Evolutionary conservation across 148 eudicot species (phyloP), one percentile per base, ranked within the genome.

Genomic region (Rheum nobile): DNA sequence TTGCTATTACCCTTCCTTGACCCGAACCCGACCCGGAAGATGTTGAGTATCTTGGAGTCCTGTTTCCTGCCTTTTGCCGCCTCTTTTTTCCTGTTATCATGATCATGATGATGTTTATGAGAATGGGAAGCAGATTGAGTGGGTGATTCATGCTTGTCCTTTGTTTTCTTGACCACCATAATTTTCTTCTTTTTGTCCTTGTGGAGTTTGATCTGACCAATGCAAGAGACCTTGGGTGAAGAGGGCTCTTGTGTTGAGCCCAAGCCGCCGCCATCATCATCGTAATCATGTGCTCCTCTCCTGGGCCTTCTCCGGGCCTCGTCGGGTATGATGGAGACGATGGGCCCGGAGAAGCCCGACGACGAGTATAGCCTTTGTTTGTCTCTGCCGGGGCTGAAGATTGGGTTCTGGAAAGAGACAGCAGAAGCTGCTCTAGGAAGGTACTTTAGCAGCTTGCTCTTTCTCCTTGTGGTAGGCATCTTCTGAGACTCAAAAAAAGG

Each of bases 221-320:
- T 91, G 85, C 98, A 93, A 2, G 97, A 89, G 65, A 93, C 84
- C 70, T 87, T 91, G 0, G 98, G 98, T 0, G 98, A 93, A 1
- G 91, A 89, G 35, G 97, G 98, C 67, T 93, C 98, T 14, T 81
- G 77, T 32, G 70, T 61, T 14, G 35, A 13, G 29, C 37, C 67
- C 10, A 57, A 21, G 1, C 59, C 32, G n/a, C n/a, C 6, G 6
- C 41, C 76, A 29, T 77, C 71, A 0, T 37, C 72, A n/a, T 47
- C 8, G n/a, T 50, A n/a, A n/a, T n/a, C n/a, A n/a, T n/a, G n/a
- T n/a, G n/a, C 37, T 1, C 29, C 32, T 42, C 75, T 82, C 28
- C 71, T 85, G 10, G 85, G 76, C 47, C 75, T 86, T 13, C 71
- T 59, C 16, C 93, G 90, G 67, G 89, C 93, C 74, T 87, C 93